Evolutionary conservation across 495 filamentous ascomycete species (phyloP), one percentile per base, ranked within the genome.

Genomic region (Daldinia loculata): DNA sequence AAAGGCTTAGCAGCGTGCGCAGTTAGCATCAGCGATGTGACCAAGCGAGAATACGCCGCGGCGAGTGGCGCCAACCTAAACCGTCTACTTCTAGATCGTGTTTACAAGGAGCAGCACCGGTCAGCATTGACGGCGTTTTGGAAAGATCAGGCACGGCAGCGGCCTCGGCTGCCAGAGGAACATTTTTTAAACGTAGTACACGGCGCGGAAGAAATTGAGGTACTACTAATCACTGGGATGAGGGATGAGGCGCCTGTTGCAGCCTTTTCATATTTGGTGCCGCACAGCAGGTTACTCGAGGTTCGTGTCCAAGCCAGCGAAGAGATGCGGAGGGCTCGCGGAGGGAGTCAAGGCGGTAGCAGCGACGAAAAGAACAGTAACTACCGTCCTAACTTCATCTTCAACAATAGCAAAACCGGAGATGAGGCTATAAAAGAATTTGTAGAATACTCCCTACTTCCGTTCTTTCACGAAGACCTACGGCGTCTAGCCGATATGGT

Each of bases 181-280:
- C 83, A 88, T 79, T 89, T 90, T 72, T 67, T 85, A 39, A 67
- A 82, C 66, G 74, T 84, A 39, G 85, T 89, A 15, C 32, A 78
- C 66, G 55, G 61, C 43, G 81, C 81, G 22, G 72, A 32, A 67
- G 83, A 85, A 79, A 78, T 81, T 19, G 83, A 89, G 66, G 87
- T 89, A 57, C 80, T 90, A 53, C 61, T 91, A 34, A 87, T 91
- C 74, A 90, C 88, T 0, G 89, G 89, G 5, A 87, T 91, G 86
- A 89, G 87, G 82, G 88, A 90, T 64, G 79, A 87, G 72, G 84
- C 86, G 5, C 88, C 87, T 4, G 84, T 91, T 36, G 80, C 84
- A 66, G 56, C 67, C 53, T 83, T 87, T 1, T 86, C 85, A 30
- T 83, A 84, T 82, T 76, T 89, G 62, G 85, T 89, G 48, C 86